Evolutionary conservation across 148 eudicot genomes (phyloP), one percentile per base, ranked within the genome.

Genomic region (Nepenthes gracilis): DNA sequence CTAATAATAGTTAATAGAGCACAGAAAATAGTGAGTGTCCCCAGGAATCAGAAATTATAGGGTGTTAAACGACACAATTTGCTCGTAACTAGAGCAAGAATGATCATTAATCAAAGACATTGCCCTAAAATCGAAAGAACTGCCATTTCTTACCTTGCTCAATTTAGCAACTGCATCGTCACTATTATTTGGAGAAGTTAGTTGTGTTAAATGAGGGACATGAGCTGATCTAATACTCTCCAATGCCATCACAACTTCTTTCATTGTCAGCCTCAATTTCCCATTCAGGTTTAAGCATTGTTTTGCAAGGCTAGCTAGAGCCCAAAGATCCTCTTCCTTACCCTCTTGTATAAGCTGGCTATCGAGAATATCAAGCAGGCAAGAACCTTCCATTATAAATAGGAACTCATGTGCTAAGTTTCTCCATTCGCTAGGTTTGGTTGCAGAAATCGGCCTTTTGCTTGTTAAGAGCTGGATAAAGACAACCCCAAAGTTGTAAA

Each of bases 191-290:
- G 43, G 7, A 7, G 43, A 40, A 40, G 7, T 40, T 40, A 7
- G 43, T 40, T 40, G 4, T 52, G 48, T n/a, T n/a, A n/a, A n/a
- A n/a, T n/a, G n/a, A n/a, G n/a, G 10, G 49, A 59, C 47, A 38
- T 14, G 33, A 12, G 33, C 33, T 15, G 62, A 59, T 32, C 49
- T 59, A 36, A 59, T 1, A 7, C 43, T 34, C 2, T 59, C 62
- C 33, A 59, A 34, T n/a, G n/a, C 34, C 34, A 14, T 2, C 1
- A 32, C 63, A 50, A 59, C 64, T 59, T 67, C 57, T 50, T 49
- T 67, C 63, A 67, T 67, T 52, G 64, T 67, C 7, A 64, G 70
- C 38, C 70, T 59, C 9, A 13, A 15, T 43, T 12, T 58, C 12
- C 70, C 70, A n/a, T 66, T 57, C 47, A 35, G 1, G 34, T 58